Conservation (phyloP, 176 grass and related monocot genomes). For the Carex cristatella region DNA sequence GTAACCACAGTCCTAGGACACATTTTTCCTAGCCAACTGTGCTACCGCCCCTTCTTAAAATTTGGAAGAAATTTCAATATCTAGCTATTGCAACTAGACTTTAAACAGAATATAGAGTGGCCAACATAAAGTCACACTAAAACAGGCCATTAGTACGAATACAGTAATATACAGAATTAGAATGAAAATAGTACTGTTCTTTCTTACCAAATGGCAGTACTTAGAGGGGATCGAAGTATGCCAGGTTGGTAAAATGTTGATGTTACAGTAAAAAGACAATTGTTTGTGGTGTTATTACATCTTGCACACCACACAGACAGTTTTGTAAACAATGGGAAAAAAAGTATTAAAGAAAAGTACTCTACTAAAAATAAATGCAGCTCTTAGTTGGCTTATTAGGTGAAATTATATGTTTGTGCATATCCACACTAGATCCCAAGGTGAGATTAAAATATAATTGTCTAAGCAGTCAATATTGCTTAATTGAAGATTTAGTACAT, state of each 20-base stretch:
- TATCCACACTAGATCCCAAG: not conserved
- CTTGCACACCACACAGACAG: not conserved
- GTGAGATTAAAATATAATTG: not conserved
- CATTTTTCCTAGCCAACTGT: no score
- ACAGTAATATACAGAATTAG: not conserved
- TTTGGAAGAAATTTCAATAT: not conserved
- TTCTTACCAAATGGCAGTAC: not conserved
- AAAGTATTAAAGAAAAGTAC: not conserved
- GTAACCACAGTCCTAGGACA: no score
- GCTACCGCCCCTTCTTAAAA: no score
- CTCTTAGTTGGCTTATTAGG: not conserved
- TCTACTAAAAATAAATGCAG: not conserved
- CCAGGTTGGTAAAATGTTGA: not conserved
- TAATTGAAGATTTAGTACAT: not conserved
- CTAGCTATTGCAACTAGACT: not conserved
- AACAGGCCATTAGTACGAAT: not conserved
- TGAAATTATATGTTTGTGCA: not conserved
- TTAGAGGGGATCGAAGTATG: not conserved
- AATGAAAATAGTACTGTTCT: not conserved
- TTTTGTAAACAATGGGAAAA: not conserved
- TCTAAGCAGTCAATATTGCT: not conserved
- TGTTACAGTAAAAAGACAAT: not conserved
- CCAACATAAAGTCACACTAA: not conserved
- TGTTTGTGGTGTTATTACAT: not conserved
- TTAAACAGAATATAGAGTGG: not conserved